phyloP scores from a whole-genome alignment of 257 asterid genomes.

The Cordia subcordata region DNA sequence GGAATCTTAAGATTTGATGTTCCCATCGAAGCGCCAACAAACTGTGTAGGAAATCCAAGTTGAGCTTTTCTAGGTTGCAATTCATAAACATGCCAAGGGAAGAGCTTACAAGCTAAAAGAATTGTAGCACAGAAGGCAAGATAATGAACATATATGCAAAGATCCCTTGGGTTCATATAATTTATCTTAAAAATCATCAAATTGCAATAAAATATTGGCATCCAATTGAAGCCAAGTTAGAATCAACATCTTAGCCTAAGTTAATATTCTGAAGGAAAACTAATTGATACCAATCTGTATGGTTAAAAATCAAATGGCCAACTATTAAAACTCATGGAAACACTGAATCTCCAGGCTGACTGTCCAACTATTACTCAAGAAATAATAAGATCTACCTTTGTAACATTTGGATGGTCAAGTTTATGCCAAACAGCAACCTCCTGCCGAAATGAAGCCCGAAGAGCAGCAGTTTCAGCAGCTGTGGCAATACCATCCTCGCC shows the following conservation, averaged over 20 bases:
- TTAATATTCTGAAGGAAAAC: background rate
- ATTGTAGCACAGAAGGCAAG: no score
- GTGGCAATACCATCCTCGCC: constrained; percentile 65
- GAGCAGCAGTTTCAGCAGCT: constrained; percentile 47
- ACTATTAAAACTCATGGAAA: background rate
- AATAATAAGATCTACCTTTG: constrained; percentile 35
- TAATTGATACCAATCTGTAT: background rate
- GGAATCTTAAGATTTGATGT: constrained; percentile 50
- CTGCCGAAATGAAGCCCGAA: constrained; percentile 47
- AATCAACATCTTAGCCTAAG: background rate
- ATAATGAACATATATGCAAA: no score
- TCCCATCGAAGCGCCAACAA: constrained; percentile 62
- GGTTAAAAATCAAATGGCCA: background rate
- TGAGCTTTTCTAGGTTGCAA: no score
- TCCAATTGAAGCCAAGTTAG: no score
- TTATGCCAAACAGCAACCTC: constrained; percentile 77
- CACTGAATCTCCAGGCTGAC: background rate
- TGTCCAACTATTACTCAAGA: background rate
- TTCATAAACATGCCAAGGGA: no score
- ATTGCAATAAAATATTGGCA: no score
- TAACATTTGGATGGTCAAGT: constrained; percentile 65
- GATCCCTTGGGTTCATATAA: no score
- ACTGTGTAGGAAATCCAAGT: constrained; percentile 23
- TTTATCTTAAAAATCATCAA: no score
- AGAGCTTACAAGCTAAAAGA: no score